Evolutionary conservation across 768 basidiomycete species (phyloP).

Genomic region (Rhizopogon roseolus): DNA sequence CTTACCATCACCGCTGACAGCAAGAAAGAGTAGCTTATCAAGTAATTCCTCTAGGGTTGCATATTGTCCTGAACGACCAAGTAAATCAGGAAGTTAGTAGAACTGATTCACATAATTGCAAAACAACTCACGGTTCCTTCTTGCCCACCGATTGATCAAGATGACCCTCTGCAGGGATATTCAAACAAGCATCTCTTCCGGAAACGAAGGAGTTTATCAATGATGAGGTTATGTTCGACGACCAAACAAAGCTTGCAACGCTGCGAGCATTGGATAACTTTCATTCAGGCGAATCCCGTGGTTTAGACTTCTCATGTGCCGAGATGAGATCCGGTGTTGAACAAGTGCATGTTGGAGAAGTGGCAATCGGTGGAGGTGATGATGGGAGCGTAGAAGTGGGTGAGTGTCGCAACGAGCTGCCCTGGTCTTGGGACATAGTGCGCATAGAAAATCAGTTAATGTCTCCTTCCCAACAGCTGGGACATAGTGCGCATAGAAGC

Average conservation of each 20-base stretch:
- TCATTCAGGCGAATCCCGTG: conserved; percentile 17
- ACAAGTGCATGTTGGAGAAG: conserved; percentile 48
- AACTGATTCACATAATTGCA: background rate
- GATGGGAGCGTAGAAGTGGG: conserved; percentile 31
- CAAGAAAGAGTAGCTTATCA: conserved; percentile 77
- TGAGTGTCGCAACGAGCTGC: conserved; percentile 23
- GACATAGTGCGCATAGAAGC: no score
- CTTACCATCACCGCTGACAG: conserved; percentile 81
- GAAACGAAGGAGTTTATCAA: conserved; percentile 8
- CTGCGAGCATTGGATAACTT: conserved; percentile 27
- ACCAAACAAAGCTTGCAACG: conserved; percentile 18
- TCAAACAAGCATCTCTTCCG: conserved; percentile 9
- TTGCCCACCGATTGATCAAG: conserved; percentile 21
- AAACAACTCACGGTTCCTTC: conserved; percentile 47
- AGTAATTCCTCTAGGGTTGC: conserved; percentile 75
- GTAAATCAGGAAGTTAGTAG: conserved; percentile 8
- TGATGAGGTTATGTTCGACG: conserved; percentile 15
- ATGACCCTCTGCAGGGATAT: conserved; percentile 19
- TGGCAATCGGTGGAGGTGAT: conserved; percentile 33
- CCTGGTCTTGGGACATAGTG: conserved; percentile 23
- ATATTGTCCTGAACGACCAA: conserved; percentile 59
- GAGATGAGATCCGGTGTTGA: conserved; percentile 51
- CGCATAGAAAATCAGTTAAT: no score
- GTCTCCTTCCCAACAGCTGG: no score
- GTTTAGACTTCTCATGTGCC: conserved; percentile 35